These are phyloP conservation scores for Conticribra guillardii DNA, from an alignment of 108 stramenopile species.

Conservation along the genomic window DNA sequence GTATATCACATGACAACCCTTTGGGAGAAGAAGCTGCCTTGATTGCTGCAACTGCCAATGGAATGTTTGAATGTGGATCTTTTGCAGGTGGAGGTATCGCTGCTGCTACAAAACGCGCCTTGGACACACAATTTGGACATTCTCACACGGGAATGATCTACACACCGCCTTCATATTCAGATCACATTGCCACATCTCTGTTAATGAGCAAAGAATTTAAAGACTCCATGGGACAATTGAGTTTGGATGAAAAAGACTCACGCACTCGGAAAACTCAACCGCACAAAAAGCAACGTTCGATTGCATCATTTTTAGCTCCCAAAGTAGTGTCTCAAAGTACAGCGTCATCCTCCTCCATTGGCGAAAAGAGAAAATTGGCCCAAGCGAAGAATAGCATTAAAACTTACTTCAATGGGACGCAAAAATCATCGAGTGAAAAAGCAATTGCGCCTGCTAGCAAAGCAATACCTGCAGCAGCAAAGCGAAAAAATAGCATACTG, in stretches of 20 bases:
- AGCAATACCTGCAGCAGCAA: background rate
- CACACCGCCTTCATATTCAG: conserved; percentile 89
- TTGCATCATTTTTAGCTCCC: conserved; percentile 74
- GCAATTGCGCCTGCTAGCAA: background rate
- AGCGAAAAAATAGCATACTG: conserved; percentile 29
- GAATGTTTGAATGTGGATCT: conserved; percentile 68
- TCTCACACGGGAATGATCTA: conserved; percentile 92
- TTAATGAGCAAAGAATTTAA: conserved; percentile 54
- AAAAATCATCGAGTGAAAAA: background rate
- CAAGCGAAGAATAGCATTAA: conserved; percentile 13
- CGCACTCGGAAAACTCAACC: conserved; percentile 83
- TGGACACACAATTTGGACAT: conserved; percentile 78
- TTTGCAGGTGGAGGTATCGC: conserved; percentile 90
- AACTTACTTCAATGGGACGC: conserved; percentile 4
- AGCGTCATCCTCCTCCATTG: conserved; percentile 2
- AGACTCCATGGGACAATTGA: conserved; percentile 13
- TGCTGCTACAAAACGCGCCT: conserved; percentile 58
- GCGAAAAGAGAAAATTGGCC: background rate
- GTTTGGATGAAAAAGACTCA: conserved; percentile 45
- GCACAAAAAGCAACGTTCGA: conserved; percentile 82
- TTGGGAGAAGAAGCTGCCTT: conserved; percentile 78
- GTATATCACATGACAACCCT: conserved; percentile 43
- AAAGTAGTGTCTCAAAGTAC: conserved; percentile 16
- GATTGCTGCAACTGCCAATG: conserved; percentile 79
- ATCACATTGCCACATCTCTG: conserved; percentile 88